Evolutionary conservation across 2,329 filamentous ascomycete genomes (phyloP), one percentile per base, ranked within the genome.

Genomic region (Aspergillus spinulosporus): DNA sequence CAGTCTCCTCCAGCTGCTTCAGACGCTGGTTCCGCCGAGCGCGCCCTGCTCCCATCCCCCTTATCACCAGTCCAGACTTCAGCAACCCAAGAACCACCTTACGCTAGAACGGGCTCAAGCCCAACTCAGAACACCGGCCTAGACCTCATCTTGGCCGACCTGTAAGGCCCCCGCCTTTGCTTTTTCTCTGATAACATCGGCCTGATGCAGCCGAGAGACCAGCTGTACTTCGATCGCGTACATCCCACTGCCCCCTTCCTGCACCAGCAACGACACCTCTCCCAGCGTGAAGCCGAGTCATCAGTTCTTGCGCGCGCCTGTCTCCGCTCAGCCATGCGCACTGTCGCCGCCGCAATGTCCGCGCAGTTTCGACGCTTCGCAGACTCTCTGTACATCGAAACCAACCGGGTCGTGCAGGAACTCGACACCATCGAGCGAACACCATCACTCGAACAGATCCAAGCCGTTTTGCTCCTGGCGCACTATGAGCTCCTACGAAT

Each of bases 201-300:
- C 11, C 12, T 26, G 31, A 51, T 5, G 4, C 26, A 34, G 21
- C 44, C 44, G 44, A 61, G 59, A 36, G 56, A 59, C 36, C 59
- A 58, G 31, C 34, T 61, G 34, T 61, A 61, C 34, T 61, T 61
- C 8, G 59, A 61, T 12, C 56, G 59, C 2, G 56, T 56, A 4
- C 59, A 61, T 34, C 42, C 28, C 2, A 54, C 49, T 14, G 39
- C 49, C 5, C 59, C 59, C 1, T 52, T 61, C 36, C 15, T 59
- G 9, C 50, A 61, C 11, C 47, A 49, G 31, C 29, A 39, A 4
- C 44, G 50, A 26, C 56, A 59, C 44, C 26, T 54, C 3, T 32
- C 47, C 9, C 56, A 43, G 40, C 21, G 15, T 9, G 31, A 37
- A 5, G 6, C 21, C 3, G 12, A 37, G 7, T 6, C 43, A 12